Base-by-base conservation (phyloP, 306 rosid genomes). In the Cucumis sativus region DNA sequence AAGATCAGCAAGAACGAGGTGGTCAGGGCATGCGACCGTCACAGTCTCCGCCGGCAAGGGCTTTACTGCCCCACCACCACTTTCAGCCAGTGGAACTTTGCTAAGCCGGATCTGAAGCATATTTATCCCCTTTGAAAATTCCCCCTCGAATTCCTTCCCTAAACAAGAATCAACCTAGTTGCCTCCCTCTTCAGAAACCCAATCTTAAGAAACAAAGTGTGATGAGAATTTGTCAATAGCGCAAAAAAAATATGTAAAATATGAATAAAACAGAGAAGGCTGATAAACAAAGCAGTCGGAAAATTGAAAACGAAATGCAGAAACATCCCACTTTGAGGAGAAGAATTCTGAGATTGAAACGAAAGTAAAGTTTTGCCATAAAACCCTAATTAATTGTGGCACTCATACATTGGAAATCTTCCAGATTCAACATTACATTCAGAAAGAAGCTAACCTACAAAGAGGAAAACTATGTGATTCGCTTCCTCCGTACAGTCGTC, bases 21-120 rank as follows among this genome's bases (percentile, higher is more conserved):
- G 99, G 79, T 96, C 98, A 20, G 99, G 98, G 84, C 99, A 96
- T 1, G 98, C 98, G n/a, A 92, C 98, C 1, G 90, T 96, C 79
- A 89, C 96, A 70, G 87, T 86, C 86, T 92, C 99, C 25, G 79
- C 87, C 8, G 91, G 89, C 20, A 88, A 64, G 47, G 82, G 82
- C 82, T 91, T 96, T 20, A 41, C 83, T 75, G 90, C 91, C 58
- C 86, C 87, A 17, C 85, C 82, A 35, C 89, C 89, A 40, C 90
- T 87, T 75, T 92, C 98, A 10, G 91, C 71, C 7, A 88, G 79
- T 12, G 97, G 86, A 78, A 80, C 68, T 85, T 83, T 90, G 68
- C 91, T 91, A 78, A 96, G 98, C 72, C 98, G 97, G 80, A 96
- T 96, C 87, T 92, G 99, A 84, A 96, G 98, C 99, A 92, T 92